These are phyloP conservation scores for Talaromyces stipitatus DNA, from an alignment of 495 filamentous ascomycete genomes.

Conservation along the genomic window DNA sequence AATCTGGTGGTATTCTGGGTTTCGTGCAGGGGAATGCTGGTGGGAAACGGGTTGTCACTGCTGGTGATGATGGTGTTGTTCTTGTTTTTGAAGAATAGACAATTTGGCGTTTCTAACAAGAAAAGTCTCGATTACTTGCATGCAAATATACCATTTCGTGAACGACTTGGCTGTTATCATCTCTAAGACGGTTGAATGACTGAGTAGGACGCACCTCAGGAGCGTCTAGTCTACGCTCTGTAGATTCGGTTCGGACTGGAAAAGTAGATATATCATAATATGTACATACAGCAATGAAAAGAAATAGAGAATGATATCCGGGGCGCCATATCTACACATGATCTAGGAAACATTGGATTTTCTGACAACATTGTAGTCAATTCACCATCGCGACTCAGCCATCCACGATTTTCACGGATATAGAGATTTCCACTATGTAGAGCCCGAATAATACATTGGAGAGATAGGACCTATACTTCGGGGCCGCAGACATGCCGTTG, in stretches of 20 bases:
- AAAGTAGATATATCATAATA: slow-evolving; percentile 3
- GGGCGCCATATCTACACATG: slow-evolving; percentile 7
- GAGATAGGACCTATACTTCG: background rate
- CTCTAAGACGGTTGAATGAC: no score
- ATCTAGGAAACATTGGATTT: slow-evolving; percentile 1
- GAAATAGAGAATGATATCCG: slow-evolving; percentile 1
- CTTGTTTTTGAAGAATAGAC: slow-evolving; percentile 56
- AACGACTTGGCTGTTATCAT: no score
- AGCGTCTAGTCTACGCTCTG: background rate
- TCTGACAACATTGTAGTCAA: background rate
- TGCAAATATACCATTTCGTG: no score
- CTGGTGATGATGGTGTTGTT: slow-evolving; percentile 75
- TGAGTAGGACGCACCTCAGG: no score
- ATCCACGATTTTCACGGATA: background rate
- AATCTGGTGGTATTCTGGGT: slow-evolving; percentile 73
- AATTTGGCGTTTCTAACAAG: no score
- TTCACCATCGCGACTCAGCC: background rate
- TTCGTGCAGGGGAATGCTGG: slow-evolving; percentile 74
- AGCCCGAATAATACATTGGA: background rate
- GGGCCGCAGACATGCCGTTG: no score
- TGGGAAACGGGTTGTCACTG: slow-evolving; percentile 63
- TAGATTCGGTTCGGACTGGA: background rate
- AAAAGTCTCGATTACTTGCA: background rate
- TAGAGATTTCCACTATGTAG: background rate
- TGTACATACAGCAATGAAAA: slow-evolving; percentile 6